Conservation (phyloP, 805 yeast genomes). For the Wickerhamiella occidentalis region DNA sequence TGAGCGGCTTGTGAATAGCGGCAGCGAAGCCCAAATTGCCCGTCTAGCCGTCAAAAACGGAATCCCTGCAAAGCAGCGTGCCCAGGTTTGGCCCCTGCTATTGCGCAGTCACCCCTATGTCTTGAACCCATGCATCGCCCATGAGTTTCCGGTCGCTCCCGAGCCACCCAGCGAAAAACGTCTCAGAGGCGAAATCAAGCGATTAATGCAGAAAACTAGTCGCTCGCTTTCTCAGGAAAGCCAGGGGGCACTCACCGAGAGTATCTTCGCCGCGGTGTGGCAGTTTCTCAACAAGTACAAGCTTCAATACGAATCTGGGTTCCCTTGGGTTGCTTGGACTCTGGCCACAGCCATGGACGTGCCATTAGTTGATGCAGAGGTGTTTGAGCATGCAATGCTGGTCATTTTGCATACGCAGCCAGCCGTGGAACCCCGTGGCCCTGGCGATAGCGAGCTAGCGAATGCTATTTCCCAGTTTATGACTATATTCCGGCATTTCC, state of each 20-base stretch:
- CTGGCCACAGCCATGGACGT: slow-evolving; percentile 72
- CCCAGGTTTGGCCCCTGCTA: slow-evolving; percentile 72
- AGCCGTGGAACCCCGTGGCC: slow-evolving; percentile 26
- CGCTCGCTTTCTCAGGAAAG: not conserved
- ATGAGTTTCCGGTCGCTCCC: slow-evolving; percentile 29
- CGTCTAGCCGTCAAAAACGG: slow-evolving; percentile 72
- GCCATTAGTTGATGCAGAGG: slow-evolving; percentile 43
- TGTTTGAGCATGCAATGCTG: slow-evolving; percentile 62
- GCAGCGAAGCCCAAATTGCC: slow-evolving; percentile 35
- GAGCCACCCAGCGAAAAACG: slow-evolving; percentile 19
- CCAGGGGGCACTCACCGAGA: not conserved
- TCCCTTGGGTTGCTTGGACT: slow-evolving; percentile 80
- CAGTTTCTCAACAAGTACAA: slow-evolving; percentile 67
- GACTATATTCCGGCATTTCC: slow-evolving; percentile 43
- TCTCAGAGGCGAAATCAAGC: slow-evolving; percentile 26
- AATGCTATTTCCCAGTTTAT: slow-evolving; percentile 37
- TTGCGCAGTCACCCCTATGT: slow-evolving; percentile 79
- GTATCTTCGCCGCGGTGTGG: slow-evolving; percentile 36
- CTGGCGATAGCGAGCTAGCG: slow-evolving; percentile 17
- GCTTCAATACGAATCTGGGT: slow-evolving; percentile 66
- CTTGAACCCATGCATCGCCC: slow-evolving; percentile 47
- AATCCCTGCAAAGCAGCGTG: slow-evolving; percentile 69
- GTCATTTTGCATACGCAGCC: slow-evolving; percentile 46
- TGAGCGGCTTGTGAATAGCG: not conserved
- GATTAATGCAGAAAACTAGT: slow-evolving; percentile 13